Evolutionary conservation across 2,329 filamentous ascomycete species (phyloP).

Genomic region (Raffaelea deltoideospora): DNA sequence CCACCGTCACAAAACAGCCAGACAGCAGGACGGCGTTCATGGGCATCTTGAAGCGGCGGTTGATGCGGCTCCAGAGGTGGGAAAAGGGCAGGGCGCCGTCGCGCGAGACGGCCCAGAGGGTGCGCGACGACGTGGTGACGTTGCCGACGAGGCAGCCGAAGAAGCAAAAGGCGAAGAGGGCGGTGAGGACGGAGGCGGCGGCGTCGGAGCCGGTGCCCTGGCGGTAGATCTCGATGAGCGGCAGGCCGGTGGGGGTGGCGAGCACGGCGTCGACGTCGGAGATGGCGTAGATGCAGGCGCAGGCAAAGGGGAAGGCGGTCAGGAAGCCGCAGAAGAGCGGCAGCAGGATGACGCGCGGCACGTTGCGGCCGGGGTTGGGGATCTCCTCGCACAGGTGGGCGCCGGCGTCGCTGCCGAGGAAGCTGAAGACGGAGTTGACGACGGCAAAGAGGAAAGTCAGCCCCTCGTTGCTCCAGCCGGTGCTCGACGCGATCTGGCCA

Average conservation of each 20-base stretch:
- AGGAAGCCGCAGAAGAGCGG: constrained; percentile 3
- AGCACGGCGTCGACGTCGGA: constrained; percentile 2
- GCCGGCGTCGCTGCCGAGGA: constrained; percentile 4
- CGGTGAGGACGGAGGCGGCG: constrained; percentile 1
- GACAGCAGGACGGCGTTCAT: constrained; percentile 12
- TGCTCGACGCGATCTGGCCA: constrained; percentile 2
- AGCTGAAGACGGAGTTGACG: constrained; percentile 6
- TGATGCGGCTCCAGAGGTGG: constrained; percentile 11
- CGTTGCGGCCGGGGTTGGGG: constrained; percentile 6
- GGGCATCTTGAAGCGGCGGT: constrained; percentile 12
- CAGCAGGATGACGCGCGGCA: constrained; percentile 3
- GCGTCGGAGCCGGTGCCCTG: constrained; percentile 3
- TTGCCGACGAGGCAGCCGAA: constrained; percentile 5
- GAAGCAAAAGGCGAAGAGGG: constrained; percentile 9
- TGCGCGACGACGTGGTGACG: constrained; percentile 5
- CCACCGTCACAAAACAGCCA: constrained; percentile 2
- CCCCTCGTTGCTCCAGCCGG: constrained; percentile 5
- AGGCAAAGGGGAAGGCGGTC: constrained; percentile 5
- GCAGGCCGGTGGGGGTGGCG: constrained; percentile 5
- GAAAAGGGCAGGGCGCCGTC: constrained; percentile 14
- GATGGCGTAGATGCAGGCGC: constrained; percentile 7
- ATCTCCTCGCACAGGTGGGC: constrained; percentile 8
- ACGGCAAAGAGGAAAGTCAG: constrained; percentile 3
- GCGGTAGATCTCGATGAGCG: constrained; percentile 7
- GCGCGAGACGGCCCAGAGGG: constrained; percentile 9